A percentile compares a stretch with the other conserved stretches of the same genome.
These are phyloP conservation scores for Leishmania arabica DNA, from an alignment of 208 protist genomes.

Conservation along the genomic window DNA sequence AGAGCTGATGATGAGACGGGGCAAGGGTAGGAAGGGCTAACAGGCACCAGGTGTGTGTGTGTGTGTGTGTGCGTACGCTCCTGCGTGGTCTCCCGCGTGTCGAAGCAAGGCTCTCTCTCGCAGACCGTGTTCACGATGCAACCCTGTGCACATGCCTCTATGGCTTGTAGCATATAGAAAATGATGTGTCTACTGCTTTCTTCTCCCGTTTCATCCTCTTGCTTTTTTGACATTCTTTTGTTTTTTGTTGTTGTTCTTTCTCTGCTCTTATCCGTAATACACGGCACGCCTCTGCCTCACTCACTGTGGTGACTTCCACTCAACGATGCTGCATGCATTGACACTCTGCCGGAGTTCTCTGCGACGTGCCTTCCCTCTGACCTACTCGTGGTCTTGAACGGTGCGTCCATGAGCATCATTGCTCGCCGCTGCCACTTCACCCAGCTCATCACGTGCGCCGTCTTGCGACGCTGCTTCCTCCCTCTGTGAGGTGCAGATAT, in stretches of 20 bases:
- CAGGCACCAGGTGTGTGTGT: neutral
- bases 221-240: too few relatives aligned
- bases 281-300: neutral
- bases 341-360: neutral
- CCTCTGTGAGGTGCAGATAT: neutral
- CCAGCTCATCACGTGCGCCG: neutral
- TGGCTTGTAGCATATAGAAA: neutral
- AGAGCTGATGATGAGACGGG: neutral
- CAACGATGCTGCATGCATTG: neutral
- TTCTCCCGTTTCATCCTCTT: neutral
- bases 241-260: neutral
- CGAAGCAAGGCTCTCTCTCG: neutral
- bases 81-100: neutral
- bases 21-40: neutral
- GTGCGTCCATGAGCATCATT: neutral
- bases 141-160: neutral
- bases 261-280: neutral
- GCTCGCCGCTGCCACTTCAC: neutral
- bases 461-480: neutral
- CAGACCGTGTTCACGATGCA: neutral
- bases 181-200: neutral
- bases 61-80: neutral
- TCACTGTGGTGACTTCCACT: neutral
- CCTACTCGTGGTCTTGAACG: neutral
- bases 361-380: neutral